These are phyloP conservation scores for Daldinia sp. DNA, from an alignment of 2,329 filamentous ascomycete genomes.

Conservation along the genomic window DNA sequence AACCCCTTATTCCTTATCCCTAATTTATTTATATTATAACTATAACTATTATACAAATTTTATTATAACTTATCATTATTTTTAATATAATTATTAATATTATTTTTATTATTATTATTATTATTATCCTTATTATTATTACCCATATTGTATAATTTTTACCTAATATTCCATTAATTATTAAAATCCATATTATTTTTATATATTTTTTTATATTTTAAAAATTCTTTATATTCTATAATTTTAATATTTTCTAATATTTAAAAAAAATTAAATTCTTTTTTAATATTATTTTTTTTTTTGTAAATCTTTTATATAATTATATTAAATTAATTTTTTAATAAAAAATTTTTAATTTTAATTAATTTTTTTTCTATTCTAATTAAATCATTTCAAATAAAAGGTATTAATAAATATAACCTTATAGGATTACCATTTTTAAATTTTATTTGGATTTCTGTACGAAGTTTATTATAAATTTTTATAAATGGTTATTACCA, in stretches of 20 bases:
- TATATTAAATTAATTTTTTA: not conserved
- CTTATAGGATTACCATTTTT: not conserved
- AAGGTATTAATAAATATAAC: not conserved
- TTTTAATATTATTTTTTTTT: not conserved
- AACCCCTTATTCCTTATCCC: no score
- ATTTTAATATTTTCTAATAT: no score
- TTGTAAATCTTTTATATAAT: not conserved
- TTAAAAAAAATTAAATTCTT: not conserved
- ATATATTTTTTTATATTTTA: not conserved
- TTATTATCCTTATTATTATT: not conserved
- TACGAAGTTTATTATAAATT: not conserved
- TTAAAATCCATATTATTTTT: not conserved
- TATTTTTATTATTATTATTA: not conserved
- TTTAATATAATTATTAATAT: not conserved
- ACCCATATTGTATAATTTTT: not conserved
- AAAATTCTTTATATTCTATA: not conserved
- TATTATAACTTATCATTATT: not conserved
- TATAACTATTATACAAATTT: no score
- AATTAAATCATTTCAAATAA: not conserved
- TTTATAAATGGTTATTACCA: not conserved
- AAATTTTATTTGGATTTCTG: not conserved
- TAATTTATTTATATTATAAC: no score
- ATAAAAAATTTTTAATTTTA: not conserved
- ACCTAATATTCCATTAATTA: not conserved
- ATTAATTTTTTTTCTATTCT: not conserved